These are phyloP conservation scores for Aspergillus sp. DNA, from an alignment of 2,329 filamentous ascomycete species.

Conservation along the genomic window DNA sequence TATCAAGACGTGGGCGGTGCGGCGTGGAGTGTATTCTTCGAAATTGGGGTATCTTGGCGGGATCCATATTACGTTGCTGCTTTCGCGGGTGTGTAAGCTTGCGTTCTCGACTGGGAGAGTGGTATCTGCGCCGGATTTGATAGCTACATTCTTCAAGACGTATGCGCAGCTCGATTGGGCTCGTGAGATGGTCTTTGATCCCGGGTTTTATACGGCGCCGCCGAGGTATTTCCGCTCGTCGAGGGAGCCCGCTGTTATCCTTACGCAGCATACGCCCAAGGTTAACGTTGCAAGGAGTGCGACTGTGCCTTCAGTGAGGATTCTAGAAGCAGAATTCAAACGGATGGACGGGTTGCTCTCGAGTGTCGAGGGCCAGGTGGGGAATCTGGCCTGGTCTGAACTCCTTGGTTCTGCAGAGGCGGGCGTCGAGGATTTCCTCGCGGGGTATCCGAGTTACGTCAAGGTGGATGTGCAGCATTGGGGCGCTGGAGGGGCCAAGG, in stretches of 20 bases:
- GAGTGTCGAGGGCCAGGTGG: neutral
- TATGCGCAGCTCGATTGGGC: constrained; percentile 10
- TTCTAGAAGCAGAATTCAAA: constrained; percentile 1
- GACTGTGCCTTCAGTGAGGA: neutral
- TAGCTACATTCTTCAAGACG: constrained; percentile 8
- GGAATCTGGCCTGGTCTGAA: neutral
- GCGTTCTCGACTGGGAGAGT: neutral
- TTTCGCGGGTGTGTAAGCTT: constrained; percentile 9
- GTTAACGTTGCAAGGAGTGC: constrained; percentile 13
- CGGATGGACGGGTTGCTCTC: neutral
- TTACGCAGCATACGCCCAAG: constrained; percentile 14
- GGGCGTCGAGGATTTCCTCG: constrained; percentile 11
- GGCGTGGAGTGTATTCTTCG: constrained; percentile 11
- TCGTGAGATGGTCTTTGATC: constrained; percentile 6
- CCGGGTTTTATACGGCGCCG: constrained; percentile 1
- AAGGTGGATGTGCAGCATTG: constrained; percentile 17
- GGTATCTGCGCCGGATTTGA: constrained; percentile 4
- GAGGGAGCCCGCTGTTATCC: constrained; percentile 12
- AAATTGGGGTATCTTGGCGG: constrained; percentile 15
- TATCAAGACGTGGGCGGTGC: constrained; percentile 13
- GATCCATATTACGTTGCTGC: constrained; percentile 10
- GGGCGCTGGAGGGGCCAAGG: constrained; percentile 1
- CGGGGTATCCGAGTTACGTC: constrained; percentile 1
- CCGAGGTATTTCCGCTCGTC: constrained; percentile 13
- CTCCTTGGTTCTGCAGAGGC: neutral